Conservation (phyloP, 345 rosid genomes). For the Psidium friedrichsthalianum region DNA sequence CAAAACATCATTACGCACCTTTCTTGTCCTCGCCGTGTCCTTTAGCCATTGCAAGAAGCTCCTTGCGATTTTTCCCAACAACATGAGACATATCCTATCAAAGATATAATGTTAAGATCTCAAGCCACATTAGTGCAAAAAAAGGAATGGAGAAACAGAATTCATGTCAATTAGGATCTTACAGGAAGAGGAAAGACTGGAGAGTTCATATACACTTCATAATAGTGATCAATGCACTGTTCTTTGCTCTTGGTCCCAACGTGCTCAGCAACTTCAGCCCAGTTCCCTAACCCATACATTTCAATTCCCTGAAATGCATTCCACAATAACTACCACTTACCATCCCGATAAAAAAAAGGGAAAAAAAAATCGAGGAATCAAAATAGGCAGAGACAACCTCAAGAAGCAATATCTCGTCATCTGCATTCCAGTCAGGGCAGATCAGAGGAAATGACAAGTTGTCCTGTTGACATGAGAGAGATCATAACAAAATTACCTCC, state of each 20-base stretch:
- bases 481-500: background rate
- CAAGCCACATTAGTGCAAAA: background rate
- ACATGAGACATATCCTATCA: slow-evolving; percentile 92
- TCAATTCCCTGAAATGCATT: slow-evolving; percentile 67
- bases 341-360: background rate
- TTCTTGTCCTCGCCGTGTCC: slow-evolving; percentile 78
- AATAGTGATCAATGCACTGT: slow-evolving; percentile 73
- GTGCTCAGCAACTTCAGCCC: slow-evolving; percentile 95
- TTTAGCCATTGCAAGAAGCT: slow-evolving; percentile 97
- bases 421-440: slow-evolving; percentile 95
- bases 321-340: background rate
- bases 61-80: slow-evolving; percentile 83
- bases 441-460: slow-evolving; percentile 81
- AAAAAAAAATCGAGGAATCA: background rate
- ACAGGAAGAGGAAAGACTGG: slow-evolving; percentile 92
- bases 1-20: slow-evolving; percentile 26
- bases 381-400: slow-evolving; percentile 40
- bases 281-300: slow-evolving; percentile 95
- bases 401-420: slow-evolving; percentile 90
- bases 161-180: slow-evolving; percentile 8
- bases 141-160: background rate
- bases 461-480: slow-evolving; percentile 38
- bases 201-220: slow-evolving; percentile 65
- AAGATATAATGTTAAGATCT: background rate
- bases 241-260: slow-evolving; percentile 97